Evolutionary conservation across 805 yeast genomes (phyloP), one percentile per base, ranked within the genome.

Genomic region (Saccharomycopsis synnaedendra): DNA sequence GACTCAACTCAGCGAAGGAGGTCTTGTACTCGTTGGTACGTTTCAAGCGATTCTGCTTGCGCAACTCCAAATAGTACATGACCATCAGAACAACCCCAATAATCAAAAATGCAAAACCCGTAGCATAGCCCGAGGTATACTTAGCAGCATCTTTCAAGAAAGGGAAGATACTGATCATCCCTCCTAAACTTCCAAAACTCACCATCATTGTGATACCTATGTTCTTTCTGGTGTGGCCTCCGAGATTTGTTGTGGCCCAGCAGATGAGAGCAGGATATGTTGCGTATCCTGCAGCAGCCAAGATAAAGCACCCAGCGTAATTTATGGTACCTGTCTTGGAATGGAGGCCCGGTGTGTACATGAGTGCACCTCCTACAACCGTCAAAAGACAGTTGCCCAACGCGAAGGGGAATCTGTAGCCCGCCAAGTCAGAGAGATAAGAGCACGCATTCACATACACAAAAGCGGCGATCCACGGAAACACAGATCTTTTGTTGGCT

Each of bases 111-210:
- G 30, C 49, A 35, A 51, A 48, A 27, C 50, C 54, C 6, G 46
- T 39, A 10, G 38, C 34, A 36, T 48, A 51, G 27, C 54, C 54
- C 6, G 39, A 33, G 8, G 43, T 32, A 29, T 49, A 51, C 34
- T 43, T 41, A 7, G 27, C 27, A 7, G 36, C 45, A 8, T 28
- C 37, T n/a, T 39, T 43, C 11, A 19, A 36, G 42, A 51, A 51
- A 8, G 47, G 44, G 47, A 45, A 51, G 32, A 48, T 45, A 9
- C 41, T 10, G 9, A 48, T 19, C 7, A 51, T 35, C 50, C 85
- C 86, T 44, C 86, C 86, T 55, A 78, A 77, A 61, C 80, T 80
- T 44, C 85, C 86, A 55, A 81, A 78, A 1, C 85, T 85, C 55
- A 81, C 74, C 55, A 75, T 77, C 68, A 73, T 72, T 1, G 78